Percentiles rank a stretch among this genome's conserved stretches.
Conservation (phyloP, 2,329 filamentous ascomycete species). For the Ophiostoma novo-ulmi region DNA sequence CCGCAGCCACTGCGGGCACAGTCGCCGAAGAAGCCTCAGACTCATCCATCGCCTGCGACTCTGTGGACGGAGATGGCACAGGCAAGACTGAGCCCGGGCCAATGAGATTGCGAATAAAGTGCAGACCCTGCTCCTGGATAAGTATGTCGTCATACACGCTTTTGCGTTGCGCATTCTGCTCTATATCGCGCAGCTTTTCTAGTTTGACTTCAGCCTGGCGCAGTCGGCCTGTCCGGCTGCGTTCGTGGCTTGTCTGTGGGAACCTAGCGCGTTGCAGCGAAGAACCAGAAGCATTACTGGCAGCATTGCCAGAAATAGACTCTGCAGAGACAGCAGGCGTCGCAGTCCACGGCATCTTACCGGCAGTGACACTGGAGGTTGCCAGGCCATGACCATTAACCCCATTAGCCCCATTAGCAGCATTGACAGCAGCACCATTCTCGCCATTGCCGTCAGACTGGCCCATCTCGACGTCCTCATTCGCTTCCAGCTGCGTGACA, state of each 20-base stretch:
- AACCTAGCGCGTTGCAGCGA: slow-evolving; percentile 26
- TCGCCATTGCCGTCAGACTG: slow-evolving; percentile 31
- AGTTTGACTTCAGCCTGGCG: slow-evolving; percentile 49
- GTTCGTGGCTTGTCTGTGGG: slow-evolving; percentile 26
- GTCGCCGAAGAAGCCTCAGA: slow-evolving; percentile 5
- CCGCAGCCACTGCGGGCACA: slow-evolving; percentile 22
- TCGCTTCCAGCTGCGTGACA: slow-evolving; percentile 39
- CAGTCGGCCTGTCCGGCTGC: slow-evolving; percentile 39
- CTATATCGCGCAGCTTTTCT: slow-evolving; percentile 54
- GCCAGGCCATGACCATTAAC: slow-evolving; percentile 14
- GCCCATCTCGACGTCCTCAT: slow-evolving; percentile 56
- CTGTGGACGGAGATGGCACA: neutral
- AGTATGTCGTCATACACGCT: slow-evolving; percentile 72
- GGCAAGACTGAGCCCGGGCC: slow-evolving; percentile 32
- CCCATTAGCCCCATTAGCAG: slow-evolving; percentile 24
- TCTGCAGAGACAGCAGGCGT: neutral
- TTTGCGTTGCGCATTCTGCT: slow-evolving; percentile 62
- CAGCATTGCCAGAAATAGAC: neutral
- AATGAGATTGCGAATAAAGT: slow-evolving; percentile 86
- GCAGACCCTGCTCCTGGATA: slow-evolving; percentile 85
- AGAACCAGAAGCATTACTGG: slow-evolving; percentile 16
- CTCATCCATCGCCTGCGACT: neutral
- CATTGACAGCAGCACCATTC: slow-evolving; percentile 25
- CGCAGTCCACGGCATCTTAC: slow-evolving; percentile 1
- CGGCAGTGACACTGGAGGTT: neutral